phyloP scores from a whole-genome alignment of 1,284 basidiomycete species.

The Hortiboletus rubellus region DNA sequence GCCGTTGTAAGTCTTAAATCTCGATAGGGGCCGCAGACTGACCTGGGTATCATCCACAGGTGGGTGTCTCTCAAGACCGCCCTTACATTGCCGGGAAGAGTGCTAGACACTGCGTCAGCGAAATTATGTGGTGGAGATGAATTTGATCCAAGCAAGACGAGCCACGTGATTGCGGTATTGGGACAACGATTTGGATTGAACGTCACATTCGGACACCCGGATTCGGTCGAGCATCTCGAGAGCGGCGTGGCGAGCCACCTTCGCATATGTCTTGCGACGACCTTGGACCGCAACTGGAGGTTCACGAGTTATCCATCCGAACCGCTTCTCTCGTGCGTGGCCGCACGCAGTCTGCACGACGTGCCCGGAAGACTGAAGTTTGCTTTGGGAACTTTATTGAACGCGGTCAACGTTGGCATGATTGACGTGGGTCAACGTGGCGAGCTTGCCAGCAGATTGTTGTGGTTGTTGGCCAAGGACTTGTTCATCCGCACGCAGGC shows the following conservation, averaged over 20 bases:
- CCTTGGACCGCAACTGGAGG: conserved; percentile 2
- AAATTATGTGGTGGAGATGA: not conserved
- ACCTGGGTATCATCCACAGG: not conserved
- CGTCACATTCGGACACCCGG: conserved; percentile 2
- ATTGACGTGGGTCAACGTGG: conserved; percentile 11
- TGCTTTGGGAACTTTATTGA: not conserved
- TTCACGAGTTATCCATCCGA: conserved; percentile 15
- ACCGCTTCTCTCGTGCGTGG: conserved; percentile 12
- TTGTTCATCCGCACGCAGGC: no score
- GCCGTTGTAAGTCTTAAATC: not conserved
- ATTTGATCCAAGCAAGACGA: not conserved
- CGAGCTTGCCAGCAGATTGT: conserved; percentile 8
- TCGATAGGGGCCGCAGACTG: not conserved
- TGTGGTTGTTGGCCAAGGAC: not conserved
- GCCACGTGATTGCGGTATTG: conserved; percentile 4
- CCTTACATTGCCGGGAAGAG: not conserved
- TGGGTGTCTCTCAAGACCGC: not conserved
- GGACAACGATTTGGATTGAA: conserved; percentile 12
- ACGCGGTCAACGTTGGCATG: conserved; percentile 3
- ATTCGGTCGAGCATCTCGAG: conserved; percentile 4
- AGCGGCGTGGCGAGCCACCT: conserved; percentile 11
- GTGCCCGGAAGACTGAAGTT: not conserved
- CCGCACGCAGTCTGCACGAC: not conserved
- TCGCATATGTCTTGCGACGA: conserved; percentile 1
- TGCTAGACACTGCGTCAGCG: not conserved